These are phyloP conservation scores for Penicillium sp. DNA, from an alignment of 2,329 filamentous ascomycete species.

Conservation along the genomic window DNA sequence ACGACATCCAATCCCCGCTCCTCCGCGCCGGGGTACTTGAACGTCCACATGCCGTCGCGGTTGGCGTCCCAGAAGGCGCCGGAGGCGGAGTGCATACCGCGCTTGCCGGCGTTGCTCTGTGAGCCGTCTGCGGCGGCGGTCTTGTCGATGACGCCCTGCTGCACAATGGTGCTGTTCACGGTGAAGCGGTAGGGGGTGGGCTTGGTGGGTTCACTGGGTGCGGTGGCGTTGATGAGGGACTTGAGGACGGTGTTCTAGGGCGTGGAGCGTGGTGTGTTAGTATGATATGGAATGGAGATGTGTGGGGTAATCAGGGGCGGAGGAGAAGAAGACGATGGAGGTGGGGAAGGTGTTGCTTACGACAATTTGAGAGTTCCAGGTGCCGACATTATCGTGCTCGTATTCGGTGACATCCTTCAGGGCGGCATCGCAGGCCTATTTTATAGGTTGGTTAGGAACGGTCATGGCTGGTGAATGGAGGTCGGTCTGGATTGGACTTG, in stretches of 20 bases:
- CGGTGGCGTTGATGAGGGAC: constrained; percentile 47
- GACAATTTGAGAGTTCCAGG: constrained; percentile 93
- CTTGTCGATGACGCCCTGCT: constrained; percentile 68
- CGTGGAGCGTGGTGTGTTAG: not conserved
- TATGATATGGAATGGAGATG: not conserved
- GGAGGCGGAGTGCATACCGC: constrained; percentile 65
- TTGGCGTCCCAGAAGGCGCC: constrained; percentile 57
- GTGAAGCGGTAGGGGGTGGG: constrained; percentile 83
- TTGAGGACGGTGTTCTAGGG: constrained; percentile 46
- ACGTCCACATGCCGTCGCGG: constrained; percentile 58
- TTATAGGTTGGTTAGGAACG: constrained; percentile 10
- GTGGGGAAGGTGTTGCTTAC: constrained; percentile 56
- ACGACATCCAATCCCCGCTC: constrained; percentile 54
- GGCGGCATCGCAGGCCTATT: constrained; percentile 78
- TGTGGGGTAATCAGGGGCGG: too few species aligned
- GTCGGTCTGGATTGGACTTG: constrained; percentile 9
- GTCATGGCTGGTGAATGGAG: not conserved
- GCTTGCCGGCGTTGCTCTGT: constrained; percentile 71
- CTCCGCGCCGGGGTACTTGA: constrained; percentile 53
- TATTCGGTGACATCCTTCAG: constrained; percentile 77
- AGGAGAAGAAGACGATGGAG: too few species aligned
- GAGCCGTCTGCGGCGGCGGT: constrained; percentile 59
- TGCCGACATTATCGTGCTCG: constrained; percentile 79
- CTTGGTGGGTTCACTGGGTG: constrained; percentile 39
- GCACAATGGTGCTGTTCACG: constrained; percentile 97